Percentiles rank a stretch among this genome's conserved stretches.
These are phyloP conservation scores for Gloeopeniophorella convolvens DNA, from an alignment of 768 basidiomycete genomes.

Conservation along the genomic window DNA sequence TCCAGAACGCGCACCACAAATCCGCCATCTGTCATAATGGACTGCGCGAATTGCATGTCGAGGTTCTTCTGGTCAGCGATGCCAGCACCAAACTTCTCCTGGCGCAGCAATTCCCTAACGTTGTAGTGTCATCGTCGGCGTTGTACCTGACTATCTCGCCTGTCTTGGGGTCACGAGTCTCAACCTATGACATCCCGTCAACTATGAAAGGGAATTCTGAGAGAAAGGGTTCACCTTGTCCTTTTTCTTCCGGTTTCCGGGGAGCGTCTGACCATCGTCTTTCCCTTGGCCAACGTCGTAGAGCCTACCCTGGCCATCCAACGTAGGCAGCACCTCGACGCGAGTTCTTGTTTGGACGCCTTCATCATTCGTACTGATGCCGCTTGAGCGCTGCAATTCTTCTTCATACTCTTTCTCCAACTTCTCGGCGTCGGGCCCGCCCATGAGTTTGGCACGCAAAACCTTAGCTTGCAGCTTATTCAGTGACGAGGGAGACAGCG, in stretches of 20 bases:
- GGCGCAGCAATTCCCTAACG: conserved; percentile 90
- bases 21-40: conserved; percentile 82
- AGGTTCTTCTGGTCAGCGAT: conserved; percentile 87
- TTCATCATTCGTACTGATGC: conserved; percentile 27
- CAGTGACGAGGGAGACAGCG: conserved; percentile 68
- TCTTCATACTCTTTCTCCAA: conserved; percentile 84
- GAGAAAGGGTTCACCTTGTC: conserved; percentile 42
- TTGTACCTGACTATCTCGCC: conserved; percentile 87
- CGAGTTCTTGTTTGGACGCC: conserved; percentile 44
- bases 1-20: conserved; percentile 54
- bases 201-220: conserved; percentile 3
- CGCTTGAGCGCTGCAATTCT: conserved; percentile 42
- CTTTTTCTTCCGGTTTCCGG: conserved; percentile 78
- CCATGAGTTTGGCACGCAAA: conserved; percentile 84
- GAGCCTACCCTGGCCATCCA: conserved; percentile 76
- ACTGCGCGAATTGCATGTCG: conserved; percentile 82
- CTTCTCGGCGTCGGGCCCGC: conserved; percentile 62
- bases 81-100: conserved; percentile 87
- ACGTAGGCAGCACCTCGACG: conserved; percentile 82
- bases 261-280: conserved; percentile 42
- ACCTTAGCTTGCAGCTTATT: conserved; percentile 94
- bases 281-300: conserved; percentile 89
- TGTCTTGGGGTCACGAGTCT: conserved; percentile 85
- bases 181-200: conserved; percentile 46
- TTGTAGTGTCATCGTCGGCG: conserved; percentile 81